Base-by-base conservation (phyloP, 2,329 filamentous ascomycete species). In the Venturia asperata region DNA sequence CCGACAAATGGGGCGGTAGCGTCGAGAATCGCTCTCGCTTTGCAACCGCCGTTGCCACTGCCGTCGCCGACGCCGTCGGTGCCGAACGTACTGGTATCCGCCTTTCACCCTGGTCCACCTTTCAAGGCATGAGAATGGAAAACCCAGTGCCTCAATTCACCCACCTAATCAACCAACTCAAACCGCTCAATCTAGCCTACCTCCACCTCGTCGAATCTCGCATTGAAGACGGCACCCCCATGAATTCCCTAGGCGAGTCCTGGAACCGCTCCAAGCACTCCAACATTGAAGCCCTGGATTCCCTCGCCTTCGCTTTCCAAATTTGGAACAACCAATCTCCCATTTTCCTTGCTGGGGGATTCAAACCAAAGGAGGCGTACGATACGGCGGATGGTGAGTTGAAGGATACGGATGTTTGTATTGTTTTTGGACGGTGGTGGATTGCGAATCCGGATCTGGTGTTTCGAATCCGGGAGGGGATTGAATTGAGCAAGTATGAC, bases 71-170 rank as follows among this genome's bases (percentile, higher is more conserved):
- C 0, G 80, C 82, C 0, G 74, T 84, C 17, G 86, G 85, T 0
- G 71, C 80, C 0, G 80, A 86, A 1, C 77, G 77, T 15, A 78
- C 81, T 1, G 83, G 79, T 0, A 81, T 88, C 39, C 81, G 87
- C 1, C 73, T 90, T 4, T 83, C 79, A 2, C 87, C 87, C 0
- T 88, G 81, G 76, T 83, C 80, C 62, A 74, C 75, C 0, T 89
- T 85, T 75, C 84, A 89, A 67, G 81, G 80, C 41, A 87, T 89
- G 86, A 75, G 76, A 41, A 87, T 88, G 84, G 68, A 73, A 0
- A 79, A 90, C 56, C 86, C 86, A 0, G 70, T 84, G 10, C 83
- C 86, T 0, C 86, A 90, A 67, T 90, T 89, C 70, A 76, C 76
- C 0, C 78, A 89, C 69, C 71, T 88, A 9, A 78, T 85, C 52